A percentile compares a stretch with the other conserved stretches of the same genome.
phyloP scores from a whole-genome alignment of 2,329 filamentous ascomycete species.

The Sclerotinia minor region DNA sequence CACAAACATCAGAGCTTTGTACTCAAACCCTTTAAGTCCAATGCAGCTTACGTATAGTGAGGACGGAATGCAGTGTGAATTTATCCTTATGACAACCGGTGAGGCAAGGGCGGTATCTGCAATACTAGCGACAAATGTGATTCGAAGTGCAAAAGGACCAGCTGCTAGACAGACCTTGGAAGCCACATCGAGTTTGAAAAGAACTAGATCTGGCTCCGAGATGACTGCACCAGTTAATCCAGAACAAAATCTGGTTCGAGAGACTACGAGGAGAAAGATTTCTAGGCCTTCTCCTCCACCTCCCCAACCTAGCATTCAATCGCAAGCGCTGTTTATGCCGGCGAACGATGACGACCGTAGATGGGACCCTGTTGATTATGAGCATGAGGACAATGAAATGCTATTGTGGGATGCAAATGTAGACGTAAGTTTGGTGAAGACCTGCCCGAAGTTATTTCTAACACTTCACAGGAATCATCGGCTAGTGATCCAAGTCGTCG shows the following conservation, averaged over 20 bases:
- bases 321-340: constrained; percentile 70
- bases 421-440: constrained; percentile 49
- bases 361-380: constrained; percentile 71
- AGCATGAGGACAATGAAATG: constrained; percentile 64
- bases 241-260: constrained; percentile 29
- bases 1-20: constrained; percentile 65
- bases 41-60: constrained; percentile 71
- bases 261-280: constrained; percentile 40
- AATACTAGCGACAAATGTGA: constrained; percentile 34
- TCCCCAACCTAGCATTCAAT: constrained; percentile 58
- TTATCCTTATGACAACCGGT: constrained; percentile 80
- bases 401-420: constrained; percentile 74
- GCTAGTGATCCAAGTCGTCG: constrained; percentile 36
- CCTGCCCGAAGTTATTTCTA: constrained; percentile 37
- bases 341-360: constrained; percentile 63
- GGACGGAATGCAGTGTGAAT: constrained; percentile 70
- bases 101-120: constrained; percentile 48
- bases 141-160: constrained; percentile 37
- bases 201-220: constrained; percentile 29
- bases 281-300: constrained; percentile 54
- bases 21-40: constrained; percentile 69
- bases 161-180: constrained; percentile 38
- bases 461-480: constrained; percentile 33
- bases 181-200: constrained; percentile 36
- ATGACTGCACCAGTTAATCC: constrained; percentile 37